Percentiles rank a stretch among this genome's conserved stretches.
Conservation (phyloP, 345 rosid species). For the Dipteronia sinensis region DNA sequence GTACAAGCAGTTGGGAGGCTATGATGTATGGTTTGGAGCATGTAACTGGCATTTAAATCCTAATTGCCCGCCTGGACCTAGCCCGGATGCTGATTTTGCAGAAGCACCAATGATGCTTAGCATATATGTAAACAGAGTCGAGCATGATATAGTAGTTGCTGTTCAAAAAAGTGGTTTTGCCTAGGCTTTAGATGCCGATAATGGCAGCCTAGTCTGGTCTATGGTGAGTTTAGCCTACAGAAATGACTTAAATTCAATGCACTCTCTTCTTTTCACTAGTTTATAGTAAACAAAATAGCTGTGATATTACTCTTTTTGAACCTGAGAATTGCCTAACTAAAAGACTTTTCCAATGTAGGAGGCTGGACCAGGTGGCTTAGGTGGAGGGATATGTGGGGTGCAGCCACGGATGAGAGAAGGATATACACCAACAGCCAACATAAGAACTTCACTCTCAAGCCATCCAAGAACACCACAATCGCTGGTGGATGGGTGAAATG, state of each 20-base stretch:
- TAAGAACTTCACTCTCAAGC: constrained; percentile 26
- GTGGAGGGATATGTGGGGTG: constrained; percentile 34
- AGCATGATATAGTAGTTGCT: constrained; percentile 27
- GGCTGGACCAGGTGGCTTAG: constrained; percentile 29
- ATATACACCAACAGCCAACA: constrained; percentile 26
- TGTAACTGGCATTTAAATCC: constrained; percentile 21
- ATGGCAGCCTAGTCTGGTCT: constrained; percentile 31
- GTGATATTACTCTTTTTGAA: not conserved
- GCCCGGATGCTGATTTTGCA: constrained; percentile 36
- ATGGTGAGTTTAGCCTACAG: constrained; percentile 20
- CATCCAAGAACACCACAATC: constrained; percentile 17
- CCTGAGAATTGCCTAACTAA: too few species aligned
- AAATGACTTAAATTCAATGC: too few species aligned
- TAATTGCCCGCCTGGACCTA: constrained; percentile 36
- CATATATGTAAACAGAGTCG: constrained; percentile 3
- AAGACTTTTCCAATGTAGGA: not conserved
- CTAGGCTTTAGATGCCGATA: constrained; percentile 29
- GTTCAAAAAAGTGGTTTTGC: constrained; percentile 41
- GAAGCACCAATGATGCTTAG: constrained; percentile 38
- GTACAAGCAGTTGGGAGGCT: constrained; percentile 33
- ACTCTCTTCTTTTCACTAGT: too few species aligned
- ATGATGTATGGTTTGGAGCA: constrained; percentile 37
- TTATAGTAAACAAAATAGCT: too few species aligned
- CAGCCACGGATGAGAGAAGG: constrained; percentile 28
- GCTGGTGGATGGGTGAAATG: constrained; percentile 39